Percentiles rank a stretch among this genome's conserved stretches.
These are phyloP conservation scores for Fraxinus angustifolia DNA, from an alignment of 305 asterid genomes.

Conservation along the genomic window DNA sequence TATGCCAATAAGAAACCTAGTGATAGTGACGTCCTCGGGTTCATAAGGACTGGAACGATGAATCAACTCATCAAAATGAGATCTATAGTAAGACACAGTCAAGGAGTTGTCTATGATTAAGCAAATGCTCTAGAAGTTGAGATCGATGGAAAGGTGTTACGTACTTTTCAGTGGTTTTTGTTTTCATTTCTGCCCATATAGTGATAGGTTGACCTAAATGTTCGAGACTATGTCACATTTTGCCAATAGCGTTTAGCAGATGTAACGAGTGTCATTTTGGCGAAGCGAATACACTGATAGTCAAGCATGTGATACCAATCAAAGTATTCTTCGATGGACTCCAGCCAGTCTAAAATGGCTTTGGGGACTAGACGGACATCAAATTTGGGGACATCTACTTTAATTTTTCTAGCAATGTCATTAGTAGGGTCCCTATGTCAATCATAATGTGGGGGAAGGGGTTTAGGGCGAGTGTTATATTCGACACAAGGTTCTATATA, in stretches of 20 bases:
- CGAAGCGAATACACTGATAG: neutral
- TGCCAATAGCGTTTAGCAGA: neutral
- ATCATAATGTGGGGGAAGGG: neutral
- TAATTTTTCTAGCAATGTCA: neutral
- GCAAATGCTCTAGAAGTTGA: neutral
- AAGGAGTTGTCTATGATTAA: neutral
- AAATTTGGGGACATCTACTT: neutral
- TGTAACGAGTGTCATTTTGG: neutral
- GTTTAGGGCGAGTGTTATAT: neutral
- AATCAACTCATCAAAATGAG: neutral
- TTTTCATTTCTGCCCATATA: neutral
- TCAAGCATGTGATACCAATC: too few relatives aligned
- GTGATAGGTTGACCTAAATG: neutral
- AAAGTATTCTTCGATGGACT: too few relatives aligned
- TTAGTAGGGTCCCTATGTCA: neutral
- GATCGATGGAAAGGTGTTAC: neutral
- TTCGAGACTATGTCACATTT: neutral
- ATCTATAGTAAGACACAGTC: neutral
- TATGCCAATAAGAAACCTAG: neutral
- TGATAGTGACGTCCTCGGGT: neutral
- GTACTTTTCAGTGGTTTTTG: neutral
- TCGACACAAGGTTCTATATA: neutral
- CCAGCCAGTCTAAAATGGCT: too few relatives aligned
- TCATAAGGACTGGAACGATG: neutral
- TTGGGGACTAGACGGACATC: neutral